These are phyloP conservation scores for Fragilaria radians DNA, from an alignment of 108 stramenopile species.

Conservation along the genomic window DNA sequence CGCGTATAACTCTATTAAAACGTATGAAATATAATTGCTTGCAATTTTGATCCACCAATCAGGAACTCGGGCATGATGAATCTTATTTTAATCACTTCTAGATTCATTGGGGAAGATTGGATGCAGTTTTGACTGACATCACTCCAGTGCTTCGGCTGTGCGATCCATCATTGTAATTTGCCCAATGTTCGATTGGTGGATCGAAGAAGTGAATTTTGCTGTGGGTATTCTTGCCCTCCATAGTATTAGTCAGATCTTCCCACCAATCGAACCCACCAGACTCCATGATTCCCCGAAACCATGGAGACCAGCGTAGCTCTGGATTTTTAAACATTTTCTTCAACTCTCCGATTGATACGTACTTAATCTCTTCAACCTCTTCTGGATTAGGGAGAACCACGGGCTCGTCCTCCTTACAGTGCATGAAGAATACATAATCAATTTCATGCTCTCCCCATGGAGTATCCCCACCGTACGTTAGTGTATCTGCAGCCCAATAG, in stretches of 20 bases:
- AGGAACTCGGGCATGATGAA: no score
- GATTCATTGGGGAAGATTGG: no score
- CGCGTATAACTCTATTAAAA: no score
- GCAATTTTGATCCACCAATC: no score
- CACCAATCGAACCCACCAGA: constrained; percentile 48
- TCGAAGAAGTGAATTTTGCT: constrained; percentile 30
- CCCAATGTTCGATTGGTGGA: constrained; percentile 28
- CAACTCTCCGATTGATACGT: constrained; percentile 36
- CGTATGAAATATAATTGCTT: no score
- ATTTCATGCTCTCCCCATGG: constrained; percentile 90
- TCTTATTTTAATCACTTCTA: no score
- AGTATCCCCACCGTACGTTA: constrained; percentile 44
- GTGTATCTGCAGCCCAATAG: constrained; percentile 68
- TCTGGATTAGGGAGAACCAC: constrained; percentile 46
- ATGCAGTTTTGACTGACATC: constrained; percentile 5
- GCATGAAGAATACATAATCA: constrained; percentile 65
- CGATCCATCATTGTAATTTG: constrained; percentile 26
- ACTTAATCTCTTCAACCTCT: constrained; percentile 56
- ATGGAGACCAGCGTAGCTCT: constrained; percentile 41
- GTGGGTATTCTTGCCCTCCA: constrained; percentile 32
- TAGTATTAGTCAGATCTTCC: constrained; percentile 29
- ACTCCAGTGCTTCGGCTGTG: constrained; percentile 36
- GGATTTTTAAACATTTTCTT: constrained; percentile 33
- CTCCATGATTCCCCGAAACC: constrained; percentile 55
- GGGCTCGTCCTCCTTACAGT: constrained; percentile 26